Conservation (phyloP, 768 basidiomycete genomes). For the Steccherinum ochraceum region DNA sequence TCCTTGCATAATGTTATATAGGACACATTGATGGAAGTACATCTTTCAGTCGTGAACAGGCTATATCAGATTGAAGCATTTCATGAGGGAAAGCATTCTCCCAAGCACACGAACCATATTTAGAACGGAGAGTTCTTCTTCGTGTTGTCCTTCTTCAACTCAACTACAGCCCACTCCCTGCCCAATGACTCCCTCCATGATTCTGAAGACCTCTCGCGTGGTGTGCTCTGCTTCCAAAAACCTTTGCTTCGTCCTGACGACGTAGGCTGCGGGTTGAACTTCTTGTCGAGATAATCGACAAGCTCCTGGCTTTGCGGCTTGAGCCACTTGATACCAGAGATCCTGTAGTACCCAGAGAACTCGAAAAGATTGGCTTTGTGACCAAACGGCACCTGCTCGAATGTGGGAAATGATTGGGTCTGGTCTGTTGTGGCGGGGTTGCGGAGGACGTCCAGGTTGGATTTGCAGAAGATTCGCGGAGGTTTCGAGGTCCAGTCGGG, state of each 20-base stretch:
- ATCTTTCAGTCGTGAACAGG: too few species aligned
- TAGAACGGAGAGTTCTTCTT: background rate
- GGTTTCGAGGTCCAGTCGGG: background rate
- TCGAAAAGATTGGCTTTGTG: background rate
- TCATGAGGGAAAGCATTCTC: too few species aligned
- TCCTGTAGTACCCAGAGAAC: background rate
- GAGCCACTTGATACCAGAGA: background rate
- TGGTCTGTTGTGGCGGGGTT: background rate
- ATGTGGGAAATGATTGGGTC: background rate
- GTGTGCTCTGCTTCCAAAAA: too few species aligned
- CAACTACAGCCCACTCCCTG: background rate
- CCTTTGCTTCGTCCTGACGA: too few species aligned
- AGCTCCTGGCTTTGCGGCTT: background rate
- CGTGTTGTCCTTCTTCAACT: background rate
- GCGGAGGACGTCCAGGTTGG: background rate
- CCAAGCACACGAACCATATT: too few species aligned
- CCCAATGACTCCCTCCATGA: background rate
- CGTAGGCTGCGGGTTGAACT: background rate
- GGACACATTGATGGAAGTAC: background rate
- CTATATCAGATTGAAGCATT: too few species aligned
- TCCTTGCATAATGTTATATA: background rate
- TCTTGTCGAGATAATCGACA: background rate
- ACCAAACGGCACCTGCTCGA: background rate
- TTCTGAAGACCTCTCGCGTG: too few species aligned
- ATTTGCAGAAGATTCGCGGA: background rate